Evolutionary conservation across 2,329 filamentous ascomycete genomes (phyloP), one percentile per base, ranked within the genome.

Genomic region (Alternaria gaisen): DNA sequence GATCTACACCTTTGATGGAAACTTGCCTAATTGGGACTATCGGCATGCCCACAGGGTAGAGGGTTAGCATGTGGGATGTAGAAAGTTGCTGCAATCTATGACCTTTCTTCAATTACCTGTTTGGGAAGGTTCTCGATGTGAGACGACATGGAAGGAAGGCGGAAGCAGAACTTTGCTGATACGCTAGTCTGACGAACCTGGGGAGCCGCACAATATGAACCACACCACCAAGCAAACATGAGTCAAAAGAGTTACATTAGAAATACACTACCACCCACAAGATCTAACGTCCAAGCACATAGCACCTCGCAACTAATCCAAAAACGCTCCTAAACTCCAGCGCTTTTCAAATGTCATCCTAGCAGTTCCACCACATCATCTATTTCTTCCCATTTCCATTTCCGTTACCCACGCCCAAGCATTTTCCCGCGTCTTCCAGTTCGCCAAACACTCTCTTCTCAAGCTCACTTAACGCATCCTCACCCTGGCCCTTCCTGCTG

Each of bases 381-480:
- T 54, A 61, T 57, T 59, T 61, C 43, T 42, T 54, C 2, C 32
- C 60, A 43, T 67, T 61, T 1, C 32, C 51, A 51, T 66, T 66
- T 4, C 61, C 64, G 20, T 56, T 66, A 2, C 67, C 70, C 38
- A 73, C 47, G 3, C 70, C 72, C 53, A 82, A 73, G 66, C 80
- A 81, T 26, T 75, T 77, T 32, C 75, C 72, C 41, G 74, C 74
- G 32, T 61, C 75, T 30, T 69, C 71, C 53, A 81, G 59, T 61
- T 80, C 79, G 1, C 14, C 60, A 24, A 94, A 83, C 7, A 95
- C 87, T 80, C 90, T 92, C 73, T 90, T 88, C 78, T 97, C 92
- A 53, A 97, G 81, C 70, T 86, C 79, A 74, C 85, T 94, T 72
- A 58, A 7, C 7, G 55, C 62, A 36, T 63, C 64, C 16, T 67